Evolutionary conservation across 1,284 basidiomycete species (phyloP).

Genomic region (Earliella scabrosa): DNA sequence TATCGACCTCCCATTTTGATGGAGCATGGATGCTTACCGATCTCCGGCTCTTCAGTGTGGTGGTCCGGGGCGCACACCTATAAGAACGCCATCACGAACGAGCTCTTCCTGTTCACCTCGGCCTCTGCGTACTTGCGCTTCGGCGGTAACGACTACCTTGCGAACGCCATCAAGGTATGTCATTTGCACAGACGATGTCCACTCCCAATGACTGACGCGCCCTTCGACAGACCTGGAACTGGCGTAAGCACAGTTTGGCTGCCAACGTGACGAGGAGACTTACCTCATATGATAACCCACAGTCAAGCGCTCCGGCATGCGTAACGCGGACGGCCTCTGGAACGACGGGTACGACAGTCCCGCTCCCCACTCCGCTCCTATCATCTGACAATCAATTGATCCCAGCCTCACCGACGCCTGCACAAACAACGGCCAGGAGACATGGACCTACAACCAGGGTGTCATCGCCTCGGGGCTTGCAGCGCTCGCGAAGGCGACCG

Average conservation of each 20-base stretch:
- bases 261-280: not conserved
- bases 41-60: slow-evolving; percentile 44
- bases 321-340: slow-evolving; percentile 50
- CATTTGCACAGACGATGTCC: not conserved
- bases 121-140: slow-evolving; percentile 49
- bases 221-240: slow-evolving; percentile 43
- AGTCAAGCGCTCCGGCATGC: slow-evolving; percentile 54
- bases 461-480: slow-evolving; percentile 57
- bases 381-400: not conserved
- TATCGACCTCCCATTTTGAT: not conserved
- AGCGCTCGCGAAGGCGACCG: slow-evolving; percentile 45
- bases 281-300: not conserved
- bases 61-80: slow-evolving; percentile 57
- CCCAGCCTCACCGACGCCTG: slow-evolving; percentile 34
- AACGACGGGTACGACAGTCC: slow-evolving; percentile 46
- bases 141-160: slow-evolving; percentile 42
- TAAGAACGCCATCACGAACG: slow-evolving; percentile 63
- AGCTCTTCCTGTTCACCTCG: slow-evolving; percentile 55
- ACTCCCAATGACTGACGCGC: not conserved
- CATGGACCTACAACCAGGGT: slow-evolving; percentile 61
- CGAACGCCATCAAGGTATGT: slow-evolving; percentile 50
- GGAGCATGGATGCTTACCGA: not conserved
- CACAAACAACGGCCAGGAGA: slow-evolving; percentile 54
- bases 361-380: not conserved
- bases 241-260: slow-evolving; percentile 42